These are phyloP conservation scores for Geranium rotundifolium DNA, from an alignment of 345 rosid genomes.

Conservation along the genomic window DNA sequence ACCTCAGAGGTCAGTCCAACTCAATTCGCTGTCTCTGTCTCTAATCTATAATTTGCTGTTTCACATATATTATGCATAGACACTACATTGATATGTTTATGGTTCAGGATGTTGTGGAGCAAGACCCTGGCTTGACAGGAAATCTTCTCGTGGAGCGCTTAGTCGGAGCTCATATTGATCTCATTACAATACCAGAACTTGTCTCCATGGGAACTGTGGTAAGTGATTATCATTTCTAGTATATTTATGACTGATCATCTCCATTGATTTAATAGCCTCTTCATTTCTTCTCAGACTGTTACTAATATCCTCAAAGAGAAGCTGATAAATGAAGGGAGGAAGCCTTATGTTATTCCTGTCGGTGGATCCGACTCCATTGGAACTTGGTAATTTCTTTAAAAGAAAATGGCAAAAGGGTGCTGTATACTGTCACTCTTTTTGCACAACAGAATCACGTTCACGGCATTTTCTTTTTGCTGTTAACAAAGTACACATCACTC, in stretches of 20 bases:
- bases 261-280: too few species aligned
- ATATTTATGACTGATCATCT: not conserved
- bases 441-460: too few species aligned
- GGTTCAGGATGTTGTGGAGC: constrained; percentile 62
- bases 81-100: not conserved
- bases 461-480: too few species aligned
- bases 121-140: constrained; percentile 83
- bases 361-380: constrained; percentile 94
- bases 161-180: constrained; percentile 74
- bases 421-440: too few species aligned
- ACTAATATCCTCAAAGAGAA: constrained; percentile 57
- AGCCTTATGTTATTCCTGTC: constrained; percentile 85
- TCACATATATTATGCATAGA: too few species aligned
- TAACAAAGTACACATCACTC: not conserved
- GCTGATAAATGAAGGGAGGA: constrained; percentile 67
- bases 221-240: not conserved
- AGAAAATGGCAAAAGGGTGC: too few species aligned
- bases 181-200: constrained; percentile 83
- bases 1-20: constrained; percentile 51
- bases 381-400: constrained; percentile 50
- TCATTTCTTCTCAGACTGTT: constrained; percentile 44
- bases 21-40: too few species aligned
- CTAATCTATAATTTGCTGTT: too few species aligned
- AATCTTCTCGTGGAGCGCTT: constrained; percentile 81
- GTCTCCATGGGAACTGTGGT: constrained; percentile 75